These are phyloP conservation scores for Rutstroemia sydowiana DNA, from an alignment of 2,329 filamentous ascomycete genomes.

Conservation along the genomic window DNA sequence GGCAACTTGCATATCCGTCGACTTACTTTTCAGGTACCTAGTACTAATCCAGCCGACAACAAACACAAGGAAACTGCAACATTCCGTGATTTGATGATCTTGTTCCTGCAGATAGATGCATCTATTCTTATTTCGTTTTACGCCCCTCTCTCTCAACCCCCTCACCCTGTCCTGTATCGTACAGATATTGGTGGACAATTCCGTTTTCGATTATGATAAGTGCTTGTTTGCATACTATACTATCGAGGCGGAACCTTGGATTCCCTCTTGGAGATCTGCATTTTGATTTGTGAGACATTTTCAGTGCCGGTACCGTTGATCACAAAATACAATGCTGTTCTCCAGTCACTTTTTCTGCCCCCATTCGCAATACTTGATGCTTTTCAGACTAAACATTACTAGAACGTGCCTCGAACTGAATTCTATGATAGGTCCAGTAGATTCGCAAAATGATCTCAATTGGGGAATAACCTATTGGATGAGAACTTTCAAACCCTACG, in stretches of 20 bases:
- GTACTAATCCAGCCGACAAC: background rate
- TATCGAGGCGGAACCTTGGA: background rate
- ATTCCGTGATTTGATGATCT: constrained; percentile 2
- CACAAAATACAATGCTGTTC: background rate
- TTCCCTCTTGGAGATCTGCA: no score
- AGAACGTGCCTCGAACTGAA: background rate
- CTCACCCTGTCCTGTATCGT: background rate
- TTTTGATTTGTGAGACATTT: background rate
- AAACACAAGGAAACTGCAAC: background rate
- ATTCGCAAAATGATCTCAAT: background rate
- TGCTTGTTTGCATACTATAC: background rate
- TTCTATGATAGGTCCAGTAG: background rate
- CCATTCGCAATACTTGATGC: background rate
- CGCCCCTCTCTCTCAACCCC: background rate
- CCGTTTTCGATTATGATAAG: background rate
- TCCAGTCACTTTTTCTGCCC: background rate
- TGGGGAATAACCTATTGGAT: background rate
- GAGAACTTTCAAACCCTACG: no score
- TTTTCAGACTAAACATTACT: background rate
- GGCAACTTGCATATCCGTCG: constrained; percentile 5
- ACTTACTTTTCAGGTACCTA: no score
- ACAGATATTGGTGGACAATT: background rate
- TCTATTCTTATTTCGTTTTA: background rate
- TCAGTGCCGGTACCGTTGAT: background rate
- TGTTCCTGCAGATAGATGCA: constrained; percentile 2